Percentiles rank a stretch among this genome's conserved stretches.
These are phyloP conservation scores for Malus hybrid DNA, from an alignment of 331 rosid species.

Conservation along the genomic window DNA sequence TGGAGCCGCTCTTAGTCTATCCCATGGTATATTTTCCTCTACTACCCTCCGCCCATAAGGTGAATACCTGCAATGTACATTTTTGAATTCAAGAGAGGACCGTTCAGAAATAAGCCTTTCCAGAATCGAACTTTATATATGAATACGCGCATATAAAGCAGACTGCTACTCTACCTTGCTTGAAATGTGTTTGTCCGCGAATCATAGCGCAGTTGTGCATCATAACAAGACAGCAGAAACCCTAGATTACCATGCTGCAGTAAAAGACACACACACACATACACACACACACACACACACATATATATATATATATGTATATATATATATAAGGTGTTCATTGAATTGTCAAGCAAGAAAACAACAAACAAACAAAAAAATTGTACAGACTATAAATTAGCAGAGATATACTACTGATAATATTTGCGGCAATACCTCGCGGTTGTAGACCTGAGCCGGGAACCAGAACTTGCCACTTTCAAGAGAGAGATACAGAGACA, in stretches of 20 bases:
- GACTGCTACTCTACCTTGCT: constrained; percentile 55
- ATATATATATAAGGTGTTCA: not conserved
- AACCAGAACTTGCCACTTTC: constrained; percentile 79
- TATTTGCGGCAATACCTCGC: constrained; percentile 55
- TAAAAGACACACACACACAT: not conserved
- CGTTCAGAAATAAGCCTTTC: not conserved
- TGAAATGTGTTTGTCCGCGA: constrained; percentile 48
- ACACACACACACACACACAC: too few relatives aligned
- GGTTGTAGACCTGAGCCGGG: constrained; percentile 93
- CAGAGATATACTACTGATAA: not conserved
- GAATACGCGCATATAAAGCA: not conserved
- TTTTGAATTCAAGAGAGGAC: not conserved
- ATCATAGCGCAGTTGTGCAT: constrained; percentile 74
- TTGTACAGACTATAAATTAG: not conserved
- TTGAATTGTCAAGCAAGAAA: constrained; percentile 6
- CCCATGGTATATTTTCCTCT: constrained; percentile 74
- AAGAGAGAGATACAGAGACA: constrained; percentile 67
- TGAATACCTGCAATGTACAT: constrained; percentile 51
- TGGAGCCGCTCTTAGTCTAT: constrained; percentile 70
- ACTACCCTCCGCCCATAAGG: constrained; percentile 66
- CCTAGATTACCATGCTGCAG: constrained; percentile 91
- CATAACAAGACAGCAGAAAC: constrained; percentile 90
- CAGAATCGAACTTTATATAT: not conserved
- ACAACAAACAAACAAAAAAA: not conserved
- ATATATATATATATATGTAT: too few relatives aligned